Evolutionary conservation across 2,329 filamentous ascomycete genomes (phyloP).

Genomic region (Stemphylium vesicarium): DNA sequence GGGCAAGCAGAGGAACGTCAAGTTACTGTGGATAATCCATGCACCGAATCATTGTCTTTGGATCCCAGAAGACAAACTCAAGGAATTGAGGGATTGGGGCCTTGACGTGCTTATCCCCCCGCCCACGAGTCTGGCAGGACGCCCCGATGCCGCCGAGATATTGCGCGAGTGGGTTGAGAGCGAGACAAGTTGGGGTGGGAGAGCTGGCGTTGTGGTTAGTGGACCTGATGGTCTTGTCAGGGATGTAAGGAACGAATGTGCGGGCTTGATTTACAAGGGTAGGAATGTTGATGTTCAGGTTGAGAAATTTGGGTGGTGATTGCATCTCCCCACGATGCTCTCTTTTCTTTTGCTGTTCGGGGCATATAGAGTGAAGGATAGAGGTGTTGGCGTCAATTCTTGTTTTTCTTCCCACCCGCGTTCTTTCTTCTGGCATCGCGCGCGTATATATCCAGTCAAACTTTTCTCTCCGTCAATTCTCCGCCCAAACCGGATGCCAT

Average conservation of each 20-base stretch:
- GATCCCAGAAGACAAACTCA: slow-evolving; percentile 58
- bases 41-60: slow-evolving; percentile 60
- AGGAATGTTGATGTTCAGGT: slow-evolving; percentile 60
- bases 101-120: slow-evolving; percentile 61
- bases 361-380: too few relatives aligned
- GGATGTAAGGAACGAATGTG: slow-evolving; percentile 64
- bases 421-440: too few relatives aligned
- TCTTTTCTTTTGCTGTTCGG: too few relatives aligned
- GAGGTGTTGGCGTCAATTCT: too few relatives aligned
- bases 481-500: too few relatives aligned
- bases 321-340: too few relatives aligned
- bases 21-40: slow-evolving; percentile 67
- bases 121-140: slow-evolving; percentile 60
- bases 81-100: slow-evolving; percentile 58
- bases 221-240: slow-evolving; percentile 69
- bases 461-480: too few relatives aligned
- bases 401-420: too few relatives aligned
- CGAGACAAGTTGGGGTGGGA: slow-evolving; percentile 49
- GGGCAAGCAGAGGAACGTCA: slow-evolving; percentile 48
- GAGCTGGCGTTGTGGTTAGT: slow-evolving; percentile 63
- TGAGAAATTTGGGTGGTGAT: slow-evolving; percentile 72
- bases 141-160: slow-evolving; percentile 59
- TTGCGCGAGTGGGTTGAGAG: slow-evolving; percentile 50
- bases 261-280: slow-evolving; percentile 57
- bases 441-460: too few relatives aligned